A percentile compares a stretch with the other conserved stretches of the same genome.
These are phyloP conservation scores for Neofusicoccum ribis DNA, from an alignment of 2,329 filamentous ascomycete genomes.

Conservation along the genomic window DNA sequence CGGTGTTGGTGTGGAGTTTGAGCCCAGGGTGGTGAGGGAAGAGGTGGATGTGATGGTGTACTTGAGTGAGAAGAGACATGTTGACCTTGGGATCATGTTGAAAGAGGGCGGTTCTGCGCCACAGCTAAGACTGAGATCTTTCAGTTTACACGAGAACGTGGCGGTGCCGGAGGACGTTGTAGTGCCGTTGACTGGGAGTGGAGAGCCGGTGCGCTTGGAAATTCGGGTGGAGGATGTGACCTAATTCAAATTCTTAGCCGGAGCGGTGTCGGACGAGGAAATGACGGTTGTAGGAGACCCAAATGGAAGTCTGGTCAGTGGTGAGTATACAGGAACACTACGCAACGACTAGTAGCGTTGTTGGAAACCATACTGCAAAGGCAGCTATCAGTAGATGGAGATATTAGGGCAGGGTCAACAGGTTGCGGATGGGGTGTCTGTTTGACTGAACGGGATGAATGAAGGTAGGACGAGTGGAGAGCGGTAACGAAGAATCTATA, in stretches of 20 bases:
- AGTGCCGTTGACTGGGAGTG: conserved; percentile 42
- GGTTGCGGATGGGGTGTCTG: not conserved
- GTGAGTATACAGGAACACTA: conserved; percentile 42
- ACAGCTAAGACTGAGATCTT: conserved; percentile 26
- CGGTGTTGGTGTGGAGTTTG: conserved; percentile 32
- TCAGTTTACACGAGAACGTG: conserved; percentile 45
- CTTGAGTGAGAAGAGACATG: conserved; percentile 52
- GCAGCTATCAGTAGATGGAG: no score
- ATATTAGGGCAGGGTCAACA: conserved; percentile 24
- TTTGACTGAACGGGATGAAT: not conserved
- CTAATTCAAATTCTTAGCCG: conserved; percentile 42
- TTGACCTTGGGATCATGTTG: conserved; percentile 44
- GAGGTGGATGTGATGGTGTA: conserved; percentile 57
- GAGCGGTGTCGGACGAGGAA: conserved; percentile 19
- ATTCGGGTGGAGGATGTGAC: conserved; percentile 48
- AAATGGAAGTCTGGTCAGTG: conserved; percentile 30
- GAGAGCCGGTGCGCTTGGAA: conserved; percentile 37
- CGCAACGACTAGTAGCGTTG: conserved; percentile 45
- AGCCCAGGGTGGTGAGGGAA: conserved; percentile 39
- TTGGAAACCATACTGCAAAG: no score
- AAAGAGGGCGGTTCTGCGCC: conserved; percentile 6
- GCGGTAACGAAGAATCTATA: no score
- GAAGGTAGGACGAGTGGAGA: no score
- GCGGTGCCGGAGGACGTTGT: conserved; percentile 40
- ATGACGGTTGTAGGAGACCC: conserved; percentile 26